Evolutionary conservation across 129 eudicot genomes (phyloP).

Genomic region (Flaveria trinervia): DNA sequence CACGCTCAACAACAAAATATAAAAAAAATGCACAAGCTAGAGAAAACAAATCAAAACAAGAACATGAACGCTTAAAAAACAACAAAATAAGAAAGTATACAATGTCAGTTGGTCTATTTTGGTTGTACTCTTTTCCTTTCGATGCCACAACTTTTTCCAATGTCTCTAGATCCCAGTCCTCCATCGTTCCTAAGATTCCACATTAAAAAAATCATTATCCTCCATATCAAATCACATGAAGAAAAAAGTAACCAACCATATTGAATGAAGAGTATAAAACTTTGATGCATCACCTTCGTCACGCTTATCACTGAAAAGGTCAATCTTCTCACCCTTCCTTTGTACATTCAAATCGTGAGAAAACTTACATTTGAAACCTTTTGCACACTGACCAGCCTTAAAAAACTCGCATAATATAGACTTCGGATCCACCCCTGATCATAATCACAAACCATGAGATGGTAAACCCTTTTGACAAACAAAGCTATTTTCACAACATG

Average conservation of each 20-base stretch:
- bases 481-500: slow-evolving; percentile 14
- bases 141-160: slow-evolving; percentile 83
- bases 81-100: slow-evolving; percentile 39
- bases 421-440: slow-evolving; percentile 88
- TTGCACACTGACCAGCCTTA: slow-evolving; percentile 89
- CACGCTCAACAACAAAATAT: slow-evolving; percentile 1
- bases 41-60: not conserved
- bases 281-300: slow-evolving; percentile 41
- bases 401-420: slow-evolving; percentile 80
- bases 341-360: slow-evolving; percentile 86
- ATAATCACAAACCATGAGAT: slow-evolving; percentile 11
- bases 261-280: slow-evolving; percentile 3
- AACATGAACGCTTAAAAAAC: not conserved
- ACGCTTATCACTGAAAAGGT: slow-evolving; percentile 80
- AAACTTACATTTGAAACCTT: slow-evolving; percentile 91
- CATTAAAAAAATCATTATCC: not conserved
- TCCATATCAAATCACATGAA: slow-evolving; percentile 1
- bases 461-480: slow-evolving; percentile 7
- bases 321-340: slow-evolving; percentile 95
- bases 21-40: not conserved
- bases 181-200: slow-evolving; percentile 61
- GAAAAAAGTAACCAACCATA: not conserved
- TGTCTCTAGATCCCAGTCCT: slow-evolving; percentile 87
- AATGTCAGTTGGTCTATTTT: slow-evolving; percentile 89
- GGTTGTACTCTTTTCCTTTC: slow-evolving; percentile 79